Percentiles rank a stretch among this genome's conserved stretches.
These are phyloP conservation scores for Leccinum truebloodii DNA, from an alignment of 768 basidiomycete species.

Conservation along the genomic window DNA sequence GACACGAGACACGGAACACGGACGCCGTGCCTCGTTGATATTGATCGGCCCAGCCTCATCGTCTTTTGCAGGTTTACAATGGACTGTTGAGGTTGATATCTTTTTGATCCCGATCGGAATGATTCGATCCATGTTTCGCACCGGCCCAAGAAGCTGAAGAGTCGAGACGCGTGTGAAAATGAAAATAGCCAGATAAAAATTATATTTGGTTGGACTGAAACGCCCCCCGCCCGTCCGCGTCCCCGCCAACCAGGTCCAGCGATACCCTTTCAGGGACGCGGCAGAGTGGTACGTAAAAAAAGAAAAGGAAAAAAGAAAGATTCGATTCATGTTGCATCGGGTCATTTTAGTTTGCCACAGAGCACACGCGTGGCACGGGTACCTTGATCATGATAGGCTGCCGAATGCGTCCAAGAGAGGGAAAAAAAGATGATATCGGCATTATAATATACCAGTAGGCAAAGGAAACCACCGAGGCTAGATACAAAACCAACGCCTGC, in stretches of 20 bases:
- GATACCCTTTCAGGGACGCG: not conserved
- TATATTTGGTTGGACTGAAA: not conserved
- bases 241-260: not conserved
- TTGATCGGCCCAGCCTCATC: not conserved
- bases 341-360: not conserved
- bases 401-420: not conserved
- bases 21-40: not conserved
- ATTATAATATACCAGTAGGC: conserved; percentile 28
- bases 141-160: not conserved
- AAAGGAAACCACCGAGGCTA: conserved; percentile 7
- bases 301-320: not conserved
- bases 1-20: not conserved
- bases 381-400: not conserved
- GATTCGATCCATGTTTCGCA: not conserved
- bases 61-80: not conserved
- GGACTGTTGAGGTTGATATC: not conserved
- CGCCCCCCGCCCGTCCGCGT: not conserved
- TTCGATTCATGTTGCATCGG: not conserved
- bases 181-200: not conserved
- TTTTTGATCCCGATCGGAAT: not conserved
- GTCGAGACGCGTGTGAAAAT: not conserved
- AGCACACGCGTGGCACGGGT: conserved; percentile 6
- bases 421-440: conserved; percentile 7
- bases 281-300: not conserved
- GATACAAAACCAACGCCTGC: conserved; percentile 23